Evolutionary conservation across 129 eudicot species (phyloP).

Genomic region (Artemisia argyi): DNA sequence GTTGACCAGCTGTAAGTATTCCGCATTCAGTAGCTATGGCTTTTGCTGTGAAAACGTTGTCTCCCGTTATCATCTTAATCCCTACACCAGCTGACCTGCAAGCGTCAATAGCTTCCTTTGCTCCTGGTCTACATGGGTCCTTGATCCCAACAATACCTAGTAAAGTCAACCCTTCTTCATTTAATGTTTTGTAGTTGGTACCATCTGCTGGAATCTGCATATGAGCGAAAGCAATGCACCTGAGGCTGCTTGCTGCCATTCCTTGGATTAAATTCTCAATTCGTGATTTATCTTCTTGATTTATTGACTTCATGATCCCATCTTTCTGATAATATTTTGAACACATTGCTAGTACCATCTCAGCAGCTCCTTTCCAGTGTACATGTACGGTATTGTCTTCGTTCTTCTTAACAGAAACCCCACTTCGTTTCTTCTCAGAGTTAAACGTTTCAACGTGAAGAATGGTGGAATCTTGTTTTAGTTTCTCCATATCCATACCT

Average conservation of each 20-base stretch:
- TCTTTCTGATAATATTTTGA: neutral
- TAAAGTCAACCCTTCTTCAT: neutral
- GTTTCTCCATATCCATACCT: neutral
- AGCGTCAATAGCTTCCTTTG: neutral
- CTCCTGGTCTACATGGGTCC: constrained; percentile 8
- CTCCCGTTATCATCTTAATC: constrained; percentile 8
- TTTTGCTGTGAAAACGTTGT: constrained; percentile 5
- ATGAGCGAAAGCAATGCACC: neutral
- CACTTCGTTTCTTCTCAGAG: neutral
- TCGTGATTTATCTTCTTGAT: neutral
- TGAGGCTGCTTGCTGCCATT: constrained; percentile 2
- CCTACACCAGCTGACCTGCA: neutral
- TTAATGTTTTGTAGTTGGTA: neutral
- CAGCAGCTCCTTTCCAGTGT: constrained; percentile 9
- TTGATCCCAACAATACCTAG: constrained; percentile 4
- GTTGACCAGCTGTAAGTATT: constrained; percentile 4
- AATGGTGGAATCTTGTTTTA: neutral
- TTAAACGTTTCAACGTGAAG: neutral
- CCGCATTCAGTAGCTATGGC: neutral
- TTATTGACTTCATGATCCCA: neutral
- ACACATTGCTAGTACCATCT: constrained; percentile 3
- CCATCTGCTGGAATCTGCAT: neutral
- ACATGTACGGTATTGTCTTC: neutral
- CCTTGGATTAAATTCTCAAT: neutral
- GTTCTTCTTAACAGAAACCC: neutral